phyloP scores from a whole-genome alignment of 2,329 filamentous ascomycete genomes.

The Beauveria pseudobassiana region DNA sequence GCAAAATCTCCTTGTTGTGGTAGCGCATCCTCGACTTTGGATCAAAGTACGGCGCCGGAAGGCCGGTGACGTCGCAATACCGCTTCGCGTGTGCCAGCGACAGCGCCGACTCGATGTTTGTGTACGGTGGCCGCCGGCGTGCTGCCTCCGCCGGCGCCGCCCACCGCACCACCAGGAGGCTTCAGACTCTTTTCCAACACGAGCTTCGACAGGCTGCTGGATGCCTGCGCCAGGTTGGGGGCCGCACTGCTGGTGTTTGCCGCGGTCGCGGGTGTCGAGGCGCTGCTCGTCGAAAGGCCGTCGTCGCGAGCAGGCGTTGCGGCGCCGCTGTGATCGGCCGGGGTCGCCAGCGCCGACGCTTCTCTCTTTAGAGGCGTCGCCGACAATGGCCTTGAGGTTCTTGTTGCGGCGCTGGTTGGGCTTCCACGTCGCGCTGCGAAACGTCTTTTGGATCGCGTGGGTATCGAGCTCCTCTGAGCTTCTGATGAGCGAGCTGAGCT shows the following conservation, averaged over 20 bases:
- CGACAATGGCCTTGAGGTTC: constrained; percentile 93
- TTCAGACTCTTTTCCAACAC: constrained; percentile 76
- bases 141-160: constrained; percentile 16
- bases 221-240: constrained; percentile 81
- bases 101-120: constrained; percentile 91
- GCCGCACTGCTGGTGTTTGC: constrained; percentile 50
- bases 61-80: constrained; percentile 93
- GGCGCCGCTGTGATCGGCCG: constrained; percentile 67
- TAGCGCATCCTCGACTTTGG: constrained; percentile 92
- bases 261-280: constrained; percentile 50
- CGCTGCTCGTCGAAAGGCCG: constrained; percentile 49
- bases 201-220: constrained; percentile 76
- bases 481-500: constrained; percentile 71
- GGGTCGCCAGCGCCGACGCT: constrained; percentile 75
- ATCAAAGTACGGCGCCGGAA: constrained; percentile 86
- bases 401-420: constrained; percentile 95
- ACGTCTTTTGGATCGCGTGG: constrained; percentile 75
- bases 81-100: constrained; percentile 76
- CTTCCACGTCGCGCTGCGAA: constrained; percentile 86
- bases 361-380: constrained; percentile 84
- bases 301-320: constrained; percentile 54
- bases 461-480: constrained; percentile 86
- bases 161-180: constrained; percentile 14
- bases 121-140: constrained; percentile 83
- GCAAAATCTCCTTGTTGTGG: constrained; percentile 84